These are phyloP conservation scores for Paramecium tetraurelia DNA, from an alignment of 73 alveolate genomes.

Conservation along the genomic window DNA sequence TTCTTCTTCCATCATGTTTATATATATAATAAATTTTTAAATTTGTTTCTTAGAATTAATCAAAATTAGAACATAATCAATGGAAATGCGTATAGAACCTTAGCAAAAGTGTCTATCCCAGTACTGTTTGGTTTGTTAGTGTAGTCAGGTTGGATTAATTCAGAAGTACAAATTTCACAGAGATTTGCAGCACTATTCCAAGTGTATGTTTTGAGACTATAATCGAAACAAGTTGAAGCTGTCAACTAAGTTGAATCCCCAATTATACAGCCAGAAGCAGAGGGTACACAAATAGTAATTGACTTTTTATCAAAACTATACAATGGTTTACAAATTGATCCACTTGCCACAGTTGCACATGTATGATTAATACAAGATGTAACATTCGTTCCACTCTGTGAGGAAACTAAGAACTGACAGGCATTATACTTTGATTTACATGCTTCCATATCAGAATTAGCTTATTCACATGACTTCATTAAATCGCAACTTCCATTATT, in stretches of 20 bases:
- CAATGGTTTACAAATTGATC: not conserved
- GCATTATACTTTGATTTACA: not conserved
- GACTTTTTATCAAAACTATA: not conserved
- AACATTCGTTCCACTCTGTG: not conserved
- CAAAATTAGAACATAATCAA: not conserved
- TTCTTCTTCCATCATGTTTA: not conserved
- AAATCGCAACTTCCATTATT: not conserved
- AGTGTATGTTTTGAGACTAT: not conserved
- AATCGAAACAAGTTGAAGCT: not conserved
- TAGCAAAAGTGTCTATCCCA: not conserved
- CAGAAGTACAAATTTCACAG: not conserved
- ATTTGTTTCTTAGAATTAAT: not conserved
- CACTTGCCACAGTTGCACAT: not conserved
- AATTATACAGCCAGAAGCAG: not conserved
- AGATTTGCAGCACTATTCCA: not conserved
- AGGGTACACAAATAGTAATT: not conserved
- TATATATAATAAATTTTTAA: not conserved
- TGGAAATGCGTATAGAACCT: not conserved
- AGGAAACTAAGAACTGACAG: not conserved
- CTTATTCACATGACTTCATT: not conserved
- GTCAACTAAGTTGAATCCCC: not conserved
- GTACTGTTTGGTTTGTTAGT: not conserved
- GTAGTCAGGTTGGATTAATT: not conserved
- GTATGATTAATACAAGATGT: not conserved
- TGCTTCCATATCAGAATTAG: slow-evolving; percentile 19